These are phyloP conservation scores for Sutorius australiensis DNA, from an alignment of 768 basidiomycete genomes.

Conservation along the genomic window DNA sequence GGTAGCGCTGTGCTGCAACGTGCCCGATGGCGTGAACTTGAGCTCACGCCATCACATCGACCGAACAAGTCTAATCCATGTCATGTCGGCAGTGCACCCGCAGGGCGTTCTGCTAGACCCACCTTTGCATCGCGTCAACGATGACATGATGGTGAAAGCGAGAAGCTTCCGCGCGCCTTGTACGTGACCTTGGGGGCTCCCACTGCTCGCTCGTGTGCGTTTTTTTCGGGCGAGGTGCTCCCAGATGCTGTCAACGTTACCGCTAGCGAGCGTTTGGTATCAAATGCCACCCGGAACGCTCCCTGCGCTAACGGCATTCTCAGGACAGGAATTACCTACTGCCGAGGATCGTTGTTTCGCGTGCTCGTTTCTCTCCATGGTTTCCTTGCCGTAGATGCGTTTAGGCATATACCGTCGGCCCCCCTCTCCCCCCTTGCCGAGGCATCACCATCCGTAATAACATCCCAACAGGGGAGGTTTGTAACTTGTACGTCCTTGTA, in stretches of 20 bases:
- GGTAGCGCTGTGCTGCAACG: neutral
- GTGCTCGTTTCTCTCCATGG: neutral
- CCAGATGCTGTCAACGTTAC: neutral
- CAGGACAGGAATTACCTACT: neutral
- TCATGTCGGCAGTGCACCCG: neutral
- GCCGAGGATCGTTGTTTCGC: neutral
- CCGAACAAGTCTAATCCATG: constrained; percentile 3
- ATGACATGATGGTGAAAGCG: neutral
- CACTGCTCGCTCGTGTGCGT: neutral
- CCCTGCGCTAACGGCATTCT: constrained; percentile 12
- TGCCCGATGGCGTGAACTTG: neutral
- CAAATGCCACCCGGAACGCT: neutral
- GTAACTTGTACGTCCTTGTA: neutral
- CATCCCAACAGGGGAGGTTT: neutral
- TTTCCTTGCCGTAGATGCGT: neutral
- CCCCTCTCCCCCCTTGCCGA: neutral
- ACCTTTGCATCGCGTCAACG: neutral
- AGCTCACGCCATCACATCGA: neutral
- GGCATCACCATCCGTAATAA: neutral
- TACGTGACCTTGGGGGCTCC: neutral
- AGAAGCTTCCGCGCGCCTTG: neutral
- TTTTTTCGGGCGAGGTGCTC: neutral
- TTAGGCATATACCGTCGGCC: neutral
- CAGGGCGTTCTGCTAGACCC: neutral
- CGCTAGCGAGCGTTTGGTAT: neutral